These are phyloP conservation scores for Hura crepitans DNA, from an alignment of 441 rosid genomes.

Conservation along the genomic window DNA sequence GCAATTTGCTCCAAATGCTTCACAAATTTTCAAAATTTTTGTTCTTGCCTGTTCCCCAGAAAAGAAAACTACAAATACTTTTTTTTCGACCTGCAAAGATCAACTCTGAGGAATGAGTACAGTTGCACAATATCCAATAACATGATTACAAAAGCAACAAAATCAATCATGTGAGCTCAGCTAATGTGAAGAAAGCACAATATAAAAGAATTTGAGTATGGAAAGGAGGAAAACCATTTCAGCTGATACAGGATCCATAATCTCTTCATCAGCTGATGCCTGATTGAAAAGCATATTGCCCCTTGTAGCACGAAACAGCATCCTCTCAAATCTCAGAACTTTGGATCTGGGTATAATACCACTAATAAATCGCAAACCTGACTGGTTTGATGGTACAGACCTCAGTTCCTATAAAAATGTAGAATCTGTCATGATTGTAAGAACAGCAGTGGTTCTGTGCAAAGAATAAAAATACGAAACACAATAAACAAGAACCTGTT, in stretches of 20 bases:
- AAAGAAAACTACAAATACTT: constrained; percentile 81
- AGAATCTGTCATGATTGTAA: constrained; percentile 25
- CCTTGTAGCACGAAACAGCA: constrained; percentile 95
- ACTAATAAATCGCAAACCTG: constrained; percentile 86
- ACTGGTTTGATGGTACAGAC: constrained; percentile 54
- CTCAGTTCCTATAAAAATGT: constrained; percentile 61
- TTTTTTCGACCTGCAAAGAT: constrained; percentile 68
- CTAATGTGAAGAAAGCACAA: background rate
- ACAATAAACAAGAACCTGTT: constrained; percentile 55
- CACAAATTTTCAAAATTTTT: constrained; percentile 83
- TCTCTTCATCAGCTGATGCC: constrained; percentile 81
- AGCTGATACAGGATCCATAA: constrained; percentile 77
- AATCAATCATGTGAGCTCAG: constrained; percentile 5
- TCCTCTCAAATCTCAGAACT: constrained; percentile 78
- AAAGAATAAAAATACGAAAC: constrained; percentile 23
- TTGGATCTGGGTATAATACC: constrained; percentile 83
- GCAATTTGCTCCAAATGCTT: constrained; percentile 94
- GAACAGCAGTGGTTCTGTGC: constrained; percentile 17
- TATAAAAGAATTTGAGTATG: background rate
- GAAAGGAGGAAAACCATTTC: constrained; percentile 65
- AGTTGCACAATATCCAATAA: constrained; percentile 11
- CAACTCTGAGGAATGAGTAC: constrained; percentile 20
- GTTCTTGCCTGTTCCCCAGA: constrained; percentile 95
- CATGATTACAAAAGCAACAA: constrained; percentile 8
- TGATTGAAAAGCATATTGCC: constrained; percentile 98